These are phyloP conservation scores for Plasmodium inui DNA, from an alignment of 169 alveolate genomes.

Conservation along the genomic window DNA sequence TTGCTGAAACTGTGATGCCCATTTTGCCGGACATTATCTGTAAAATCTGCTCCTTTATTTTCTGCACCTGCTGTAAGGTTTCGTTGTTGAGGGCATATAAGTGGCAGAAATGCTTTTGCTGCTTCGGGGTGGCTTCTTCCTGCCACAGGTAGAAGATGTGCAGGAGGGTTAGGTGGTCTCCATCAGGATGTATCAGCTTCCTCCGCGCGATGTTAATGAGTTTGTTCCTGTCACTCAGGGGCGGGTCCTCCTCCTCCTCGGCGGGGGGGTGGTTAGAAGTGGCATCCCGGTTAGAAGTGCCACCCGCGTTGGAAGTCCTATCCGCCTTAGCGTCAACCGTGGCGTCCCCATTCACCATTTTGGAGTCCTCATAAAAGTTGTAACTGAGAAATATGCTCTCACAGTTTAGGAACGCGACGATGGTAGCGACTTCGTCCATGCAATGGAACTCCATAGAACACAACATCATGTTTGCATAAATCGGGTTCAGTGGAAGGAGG, in stretches of 20 bases:
- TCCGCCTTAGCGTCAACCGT: no score
- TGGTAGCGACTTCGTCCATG: slow-evolving; percentile 90
- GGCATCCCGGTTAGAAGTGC: neutral
- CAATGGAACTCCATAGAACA: slow-evolving; percentile 92
- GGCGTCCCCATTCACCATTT: slow-evolving; percentile 21
- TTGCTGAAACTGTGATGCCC: slow-evolving; percentile 1
- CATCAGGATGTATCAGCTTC: slow-evolving; percentile 94
- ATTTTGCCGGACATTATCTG: slow-evolving; percentile 39
- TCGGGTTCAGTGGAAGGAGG: slow-evolving; percentile 90
- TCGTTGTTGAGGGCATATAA: slow-evolving; percentile 85
- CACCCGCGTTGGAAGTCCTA: no score
- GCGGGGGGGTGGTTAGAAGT: neutral
- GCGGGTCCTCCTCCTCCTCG: neutral
- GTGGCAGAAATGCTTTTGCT: slow-evolving; percentile 86
- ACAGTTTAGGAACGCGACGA: slow-evolving; percentile 88
- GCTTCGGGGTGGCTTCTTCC: slow-evolving; percentile 81
- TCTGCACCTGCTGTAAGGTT: slow-evolving; percentile 83
- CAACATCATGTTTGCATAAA: slow-evolving; percentile 89
- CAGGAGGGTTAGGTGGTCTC: slow-evolving; percentile 97
- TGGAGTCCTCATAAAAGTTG: slow-evolving; percentile 93
- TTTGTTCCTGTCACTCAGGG: slow-evolving; percentile 90
- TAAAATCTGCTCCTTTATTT: slow-evolving; percentile 49
- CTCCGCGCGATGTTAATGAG: slow-evolving; percentile 94
- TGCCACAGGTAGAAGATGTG: slow-evolving; percentile 87
- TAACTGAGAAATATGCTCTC: slow-evolving; percentile 87